A percentile compares a stretch with the other conserved stretches of the same genome.
Evolutionary conservation across 2,329 filamentous ascomycete genomes (phyloP).

Genomic region (Arthrobotrys iridis): DNA sequence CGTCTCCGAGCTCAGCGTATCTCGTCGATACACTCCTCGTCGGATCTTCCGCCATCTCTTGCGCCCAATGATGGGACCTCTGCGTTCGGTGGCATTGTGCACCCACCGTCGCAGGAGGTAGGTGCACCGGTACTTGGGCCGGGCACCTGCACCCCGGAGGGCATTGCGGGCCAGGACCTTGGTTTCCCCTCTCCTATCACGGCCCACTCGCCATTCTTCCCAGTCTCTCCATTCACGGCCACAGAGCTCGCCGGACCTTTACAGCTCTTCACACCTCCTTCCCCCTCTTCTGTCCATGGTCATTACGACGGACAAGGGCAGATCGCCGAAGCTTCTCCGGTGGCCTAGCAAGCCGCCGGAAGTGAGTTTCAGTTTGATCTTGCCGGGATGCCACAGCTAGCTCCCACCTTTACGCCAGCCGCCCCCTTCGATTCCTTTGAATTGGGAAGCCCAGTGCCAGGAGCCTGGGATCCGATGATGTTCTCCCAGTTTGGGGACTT

Average conservation of each 20-base stretch:
- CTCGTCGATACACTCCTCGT: not conserved
- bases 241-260: not conserved
- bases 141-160: constrained; percentile 9
- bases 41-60: not conserved
- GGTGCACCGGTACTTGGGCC: not conserved
- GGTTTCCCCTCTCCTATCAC: not conserved
- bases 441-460: too few relatives aligned
- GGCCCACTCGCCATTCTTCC: not conserved
- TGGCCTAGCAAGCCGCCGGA: constrained; percentile 5
- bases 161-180: not conserved
- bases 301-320: not conserved
- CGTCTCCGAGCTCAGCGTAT: constrained; percentile 21
- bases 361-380: not conserved
- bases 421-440: too few relatives aligned
- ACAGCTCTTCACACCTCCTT: not conserved
- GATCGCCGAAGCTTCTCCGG: not conserved
- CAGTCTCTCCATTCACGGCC: not conserved
- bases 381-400: not conserved
- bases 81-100: constrained; percentile 3
- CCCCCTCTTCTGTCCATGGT: not conserved
- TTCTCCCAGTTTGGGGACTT: too few relatives aligned
- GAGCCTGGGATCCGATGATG: too few relatives aligned
- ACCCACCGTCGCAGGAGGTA: constrained; percentile 3
- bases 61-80: constrained; percentile 5
- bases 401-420: not conserved